Base-by-base conservation (phyloP, 2,329 filamentous ascomycete genomes). In the Golovinomyces cichoracearum region DNA sequence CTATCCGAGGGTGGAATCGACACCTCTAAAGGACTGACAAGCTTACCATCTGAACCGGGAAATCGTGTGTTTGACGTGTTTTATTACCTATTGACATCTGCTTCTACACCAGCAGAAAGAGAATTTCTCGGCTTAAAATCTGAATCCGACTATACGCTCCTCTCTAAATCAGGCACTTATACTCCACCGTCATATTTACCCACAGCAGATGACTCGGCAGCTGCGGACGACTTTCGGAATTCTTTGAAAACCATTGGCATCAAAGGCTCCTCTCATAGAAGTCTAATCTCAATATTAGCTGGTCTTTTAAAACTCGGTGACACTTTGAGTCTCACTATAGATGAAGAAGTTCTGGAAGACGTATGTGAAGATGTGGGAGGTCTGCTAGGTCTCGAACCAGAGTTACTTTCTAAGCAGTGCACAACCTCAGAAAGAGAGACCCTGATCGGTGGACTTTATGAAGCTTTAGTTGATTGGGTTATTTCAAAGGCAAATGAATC, bases 31-130 rank as follows among this genome's bases (percentile, higher is more conserved):
- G 90, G 88, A 38, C 68, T 98, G 10, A 68, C 94, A 15, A 76
- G 81, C 50, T 75, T 98, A 15, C 83, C 90, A 0, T 64, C 76
- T 0, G 77, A 93, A 59, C 60, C 76, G 5, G 90, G 90, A 12
- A 84, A 84, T 63, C 78, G 90, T 53, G 90, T 88, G 3, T 98
- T 98, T 57, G 88, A 98, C 60, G 90, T 93, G 46, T 95, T 98
- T 61, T 95, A 98, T 66, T 95, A 94, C 58, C 74, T 98, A 0
- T 71, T 95, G 38, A 92, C 86, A 0, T 85, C 82, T n/a, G 81
- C 83, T 0, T 93, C 90, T 0, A 90, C 83, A 1, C 76, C 80
- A 3, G 79, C 84, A 1, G 90, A 98, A 65, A 72, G 84, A 49
- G 88, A 95, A 60, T 93, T 86, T 52, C 67, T 98, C 13, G 77